Conservation (phyloP, 139 green algal species). For the Micractinium conductrix region DNA sequence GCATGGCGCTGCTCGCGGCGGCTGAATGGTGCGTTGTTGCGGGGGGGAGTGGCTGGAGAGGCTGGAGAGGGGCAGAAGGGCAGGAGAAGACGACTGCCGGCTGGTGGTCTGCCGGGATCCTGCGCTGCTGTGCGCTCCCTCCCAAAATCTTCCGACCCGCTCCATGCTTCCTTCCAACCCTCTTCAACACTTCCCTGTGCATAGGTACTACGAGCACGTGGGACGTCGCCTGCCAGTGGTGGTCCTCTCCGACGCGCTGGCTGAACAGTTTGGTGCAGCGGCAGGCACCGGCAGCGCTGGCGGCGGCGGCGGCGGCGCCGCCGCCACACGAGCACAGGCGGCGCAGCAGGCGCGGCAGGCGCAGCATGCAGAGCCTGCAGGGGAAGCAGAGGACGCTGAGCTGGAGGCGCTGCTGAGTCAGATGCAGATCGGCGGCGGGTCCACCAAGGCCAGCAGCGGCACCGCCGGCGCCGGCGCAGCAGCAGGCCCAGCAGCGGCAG, state of each 20-base stretch:
- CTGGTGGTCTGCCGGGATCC: background rate
- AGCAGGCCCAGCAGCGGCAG: background rate
- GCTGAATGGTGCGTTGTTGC: constrained; percentile 43
- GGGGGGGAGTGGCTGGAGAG: too few species aligned
- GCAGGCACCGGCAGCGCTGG: background rate
- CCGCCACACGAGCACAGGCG: background rate
- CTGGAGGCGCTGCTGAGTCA: constrained; percentile 34
- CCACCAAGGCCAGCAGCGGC: background rate
- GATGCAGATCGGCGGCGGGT: constrained; percentile 3
- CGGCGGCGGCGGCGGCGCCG: background rate
- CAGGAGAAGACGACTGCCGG: background rate
- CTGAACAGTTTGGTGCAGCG: background rate
- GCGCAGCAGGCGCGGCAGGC: background rate
- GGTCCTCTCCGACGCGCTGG: constrained; percentile 45
- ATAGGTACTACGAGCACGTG: constrained; percentile 58
- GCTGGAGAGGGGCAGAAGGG: too few species aligned
- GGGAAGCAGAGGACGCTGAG: constrained; percentile 6
- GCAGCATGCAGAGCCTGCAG: background rate
- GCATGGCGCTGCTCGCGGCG: constrained; percentile 23
- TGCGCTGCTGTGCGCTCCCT: too few species aligned
- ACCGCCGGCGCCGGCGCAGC: background rate
- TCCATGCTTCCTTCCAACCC: background rate
- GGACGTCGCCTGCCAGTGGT: constrained; percentile 46
- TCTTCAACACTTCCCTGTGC: background rate
- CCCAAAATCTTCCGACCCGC: too few species aligned